Conservation (phyloP, 2,329 filamentous ascomycete species). For the Pochonia chlamydosporia region DNA sequence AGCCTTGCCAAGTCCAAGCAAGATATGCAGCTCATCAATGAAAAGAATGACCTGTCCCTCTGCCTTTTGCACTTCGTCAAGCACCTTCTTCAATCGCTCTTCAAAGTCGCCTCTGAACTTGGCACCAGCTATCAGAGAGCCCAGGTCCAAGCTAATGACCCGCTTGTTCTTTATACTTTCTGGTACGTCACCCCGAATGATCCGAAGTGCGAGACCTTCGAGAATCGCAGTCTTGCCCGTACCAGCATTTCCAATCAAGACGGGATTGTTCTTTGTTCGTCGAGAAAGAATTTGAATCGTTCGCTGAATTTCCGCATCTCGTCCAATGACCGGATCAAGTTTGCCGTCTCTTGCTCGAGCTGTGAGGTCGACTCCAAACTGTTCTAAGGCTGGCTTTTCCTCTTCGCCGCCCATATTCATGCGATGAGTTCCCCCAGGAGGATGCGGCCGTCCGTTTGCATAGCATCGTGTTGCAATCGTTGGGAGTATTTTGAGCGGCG, state of each 20-base stretch:
- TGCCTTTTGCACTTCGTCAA: slow-evolving; percentile 86
- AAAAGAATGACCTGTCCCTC: slow-evolving; percentile 89
- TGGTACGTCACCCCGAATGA: slow-evolving; percentile 87
- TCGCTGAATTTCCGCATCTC: slow-evolving; percentile 85
- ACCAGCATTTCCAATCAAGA: slow-evolving; percentile 85
- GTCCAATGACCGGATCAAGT: slow-evolving; percentile 90
- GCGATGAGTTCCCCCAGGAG: slow-evolving; percentile 85
- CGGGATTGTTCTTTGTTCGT: slow-evolving; percentile 92
- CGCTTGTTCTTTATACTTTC: slow-evolving; percentile 94
- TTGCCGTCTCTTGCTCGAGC: slow-evolving; percentile 80
- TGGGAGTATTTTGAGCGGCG: slow-evolving; percentile 28
- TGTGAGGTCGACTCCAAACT: slow-evolving; percentile 88
- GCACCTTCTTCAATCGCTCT: slow-evolving; percentile 81
- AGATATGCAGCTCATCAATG: slow-evolving; percentile 87
- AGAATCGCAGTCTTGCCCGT: slow-evolving; percentile 93
- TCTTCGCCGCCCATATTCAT: slow-evolving; percentile 78
- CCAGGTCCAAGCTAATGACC: slow-evolving; percentile 82
- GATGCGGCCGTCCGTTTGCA: slow-evolving; percentile 71
- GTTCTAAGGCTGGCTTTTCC: slow-evolving; percentile 82
- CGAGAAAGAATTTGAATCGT: slow-evolving; percentile 92
- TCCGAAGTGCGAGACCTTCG: slow-evolving; percentile 83
- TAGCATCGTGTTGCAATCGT: slow-evolving; percentile 44
- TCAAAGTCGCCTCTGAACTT: slow-evolving; percentile 97
- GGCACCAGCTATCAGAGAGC: slow-evolving; percentile 88
- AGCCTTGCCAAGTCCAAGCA: slow-evolving; percentile 88